Conservation (phyloP, 164 flowering plant species). For the Vitis rupestris region DNA sequence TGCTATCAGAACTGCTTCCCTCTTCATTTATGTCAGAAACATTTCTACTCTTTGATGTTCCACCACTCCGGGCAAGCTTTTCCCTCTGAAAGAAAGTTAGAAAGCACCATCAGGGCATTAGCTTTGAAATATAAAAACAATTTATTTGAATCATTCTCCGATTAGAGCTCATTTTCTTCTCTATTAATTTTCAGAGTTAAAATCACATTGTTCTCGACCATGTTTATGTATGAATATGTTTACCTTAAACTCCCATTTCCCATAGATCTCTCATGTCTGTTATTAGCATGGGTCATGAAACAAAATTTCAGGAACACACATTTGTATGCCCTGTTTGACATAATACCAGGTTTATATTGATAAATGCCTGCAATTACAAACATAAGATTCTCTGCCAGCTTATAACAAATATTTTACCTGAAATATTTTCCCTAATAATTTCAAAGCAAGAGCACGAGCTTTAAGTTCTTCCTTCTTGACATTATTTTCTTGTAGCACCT, state of each 20-base stretch:
- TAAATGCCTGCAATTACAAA: not conserved
- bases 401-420: constrained; percentile 44
- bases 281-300: not conserved
- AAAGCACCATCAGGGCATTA: not conserved
- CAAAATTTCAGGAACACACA: too few species aligned
- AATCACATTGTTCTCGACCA: too few species aligned
- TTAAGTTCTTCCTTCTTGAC: constrained; percentile 80
- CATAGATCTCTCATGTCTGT: not conserved
- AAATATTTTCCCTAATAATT: constrained; percentile 74
- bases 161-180: not conserved
- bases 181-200: not conserved
- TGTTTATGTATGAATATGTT: too few species aligned
- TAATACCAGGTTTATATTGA: not conserved
- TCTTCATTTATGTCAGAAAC: constrained; percentile 47
- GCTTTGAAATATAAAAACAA: not conserved
- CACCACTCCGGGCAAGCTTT: constrained; percentile 40
- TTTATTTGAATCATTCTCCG: not conserved
- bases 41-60: constrained; percentile 51
- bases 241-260: too few species aligned
- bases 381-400: not conserved
- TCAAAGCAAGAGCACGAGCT: constrained; percentile 73
- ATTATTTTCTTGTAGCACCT: constrained; percentile 75
- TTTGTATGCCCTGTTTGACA: too few species aligned
- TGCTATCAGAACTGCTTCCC: constrained; percentile 69
- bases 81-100: constrained; percentile 46